Evolutionary conservation across 768 basidiomycete species (phyloP).

Genomic region (Tylopilus balloui): DNA sequence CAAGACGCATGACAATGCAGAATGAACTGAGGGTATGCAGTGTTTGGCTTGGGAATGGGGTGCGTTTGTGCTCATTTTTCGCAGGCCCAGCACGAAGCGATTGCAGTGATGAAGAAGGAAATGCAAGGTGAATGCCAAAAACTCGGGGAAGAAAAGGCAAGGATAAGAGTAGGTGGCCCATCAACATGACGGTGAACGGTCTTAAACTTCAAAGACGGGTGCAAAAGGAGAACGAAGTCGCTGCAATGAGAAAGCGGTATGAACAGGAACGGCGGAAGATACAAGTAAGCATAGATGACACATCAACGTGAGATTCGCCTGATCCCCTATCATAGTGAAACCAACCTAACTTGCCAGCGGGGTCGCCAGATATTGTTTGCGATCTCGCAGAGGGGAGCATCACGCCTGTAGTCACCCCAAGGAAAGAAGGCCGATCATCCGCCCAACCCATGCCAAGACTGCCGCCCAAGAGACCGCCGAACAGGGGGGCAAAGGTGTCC

Average conservation of each 20-base stretch:
- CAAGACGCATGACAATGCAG: not conserved
- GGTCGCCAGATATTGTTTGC: not conserved
- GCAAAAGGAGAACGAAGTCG: not conserved
- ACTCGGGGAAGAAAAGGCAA: not conserved
- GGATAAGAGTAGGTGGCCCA: not conserved
- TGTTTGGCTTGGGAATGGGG: not conserved
- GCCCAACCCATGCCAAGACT: not conserved
- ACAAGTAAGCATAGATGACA: not conserved
- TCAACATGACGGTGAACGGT: not conserved
- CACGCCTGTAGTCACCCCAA: not conserved
- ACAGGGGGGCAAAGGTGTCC: not conserved
- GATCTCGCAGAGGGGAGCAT: not conserved
- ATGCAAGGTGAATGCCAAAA: not conserved
- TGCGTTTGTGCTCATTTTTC: not conserved
- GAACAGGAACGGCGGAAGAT: not conserved
- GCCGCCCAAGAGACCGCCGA: too few relatives aligned
- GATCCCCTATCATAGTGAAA: not conserved
- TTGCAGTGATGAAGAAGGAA: not conserved
- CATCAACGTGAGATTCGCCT: not conserved
- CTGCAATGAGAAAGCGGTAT: not conserved
- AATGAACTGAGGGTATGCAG: not conserved
- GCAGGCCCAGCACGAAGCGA: not conserved
- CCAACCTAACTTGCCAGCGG: not conserved
- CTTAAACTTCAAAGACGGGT: not conserved
- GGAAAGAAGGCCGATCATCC: not conserved